Base-by-base conservation (phyloP, 2,329 filamentous ascomycete genomes). In the Penicillium sp. region DNA sequence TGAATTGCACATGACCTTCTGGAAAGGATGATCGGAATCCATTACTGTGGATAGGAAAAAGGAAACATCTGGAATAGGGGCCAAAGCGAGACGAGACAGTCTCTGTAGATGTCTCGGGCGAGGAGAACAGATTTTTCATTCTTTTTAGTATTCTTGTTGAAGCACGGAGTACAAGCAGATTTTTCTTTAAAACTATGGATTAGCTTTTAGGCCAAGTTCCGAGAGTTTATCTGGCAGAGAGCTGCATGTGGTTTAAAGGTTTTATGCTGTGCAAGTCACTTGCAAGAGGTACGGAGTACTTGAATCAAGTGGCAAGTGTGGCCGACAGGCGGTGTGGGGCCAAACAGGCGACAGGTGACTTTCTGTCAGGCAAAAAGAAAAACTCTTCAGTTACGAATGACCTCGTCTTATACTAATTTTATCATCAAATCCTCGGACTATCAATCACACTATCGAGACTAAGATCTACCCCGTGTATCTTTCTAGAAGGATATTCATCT, bases 41-140 rank as follows among this genome's bases (percentile, higher is more conserved):
- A n/a, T n/a, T n/a, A 8, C 24, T 10, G 26, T 30, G 45, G 24
- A 28, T 28, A 17, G 10, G 10, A 49, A 49, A 49, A n/a, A 47
- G 15, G 24, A 7, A 28, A 2, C 2, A 2, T 28, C 5, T 10
- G 45, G 15, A 19, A 49, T 17, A 22, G 45, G 45, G 24, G 24
- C 24, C 19, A 49, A n/a, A 28, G 26, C 40, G 40, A 44, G 19
- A 22, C 35, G 7, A 13, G 5, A 13, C 19, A 24, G 15, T 5
- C 10, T 8, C n/a, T 9, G 15, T 28, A 7, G 13, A 28, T 28
- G 44, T 49, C 26, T 49, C 45, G 45, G 45, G 45, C 45, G 45
- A 49, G 45, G 30, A n/a, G 9, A 49, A n/a, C 45, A 49, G 45
- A 49, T n/a, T 49, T 49, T 49, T 49, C 45, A 49, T n/a, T 10